Evolutionary conservation across 1,139 yeast species (phyloP).

Genomic region (Protomyces macrosporus): DNA sequence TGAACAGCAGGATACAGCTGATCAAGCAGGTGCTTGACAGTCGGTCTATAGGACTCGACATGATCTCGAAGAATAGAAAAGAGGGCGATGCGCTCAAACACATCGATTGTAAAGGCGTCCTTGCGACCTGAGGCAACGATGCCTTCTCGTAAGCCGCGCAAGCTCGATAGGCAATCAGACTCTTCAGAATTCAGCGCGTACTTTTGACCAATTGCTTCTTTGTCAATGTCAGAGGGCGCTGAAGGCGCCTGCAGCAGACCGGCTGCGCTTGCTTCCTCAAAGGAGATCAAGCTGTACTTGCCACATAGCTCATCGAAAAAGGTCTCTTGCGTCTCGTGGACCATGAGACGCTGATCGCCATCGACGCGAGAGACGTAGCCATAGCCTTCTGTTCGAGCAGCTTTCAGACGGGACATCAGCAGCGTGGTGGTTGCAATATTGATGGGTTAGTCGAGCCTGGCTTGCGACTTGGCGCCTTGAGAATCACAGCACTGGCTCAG

Average conservation of each 20-base stretch:
- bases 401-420: background rate
- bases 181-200: background rate
- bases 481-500: no score
- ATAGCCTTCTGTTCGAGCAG: conserved; percentile 20
- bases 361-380: conserved; percentile 32
- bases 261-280: background rate
- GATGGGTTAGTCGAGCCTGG: no score
- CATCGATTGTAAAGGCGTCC: conserved; percentile 26
- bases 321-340: conserved; percentile 28
- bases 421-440: background rate
- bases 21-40: conserved; percentile 31
- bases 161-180: conserved; percentile 12
- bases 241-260: background rate
- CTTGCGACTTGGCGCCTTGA: no score
- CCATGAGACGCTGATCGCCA: conserved; percentile 28
- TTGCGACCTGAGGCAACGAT: conserved; percentile 27
- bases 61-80: conserved; percentile 33
- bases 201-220: background rate
- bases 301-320: conserved; percentile 28
- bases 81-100: conserved; percentile 31
- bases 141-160: conserved; percentile 32
- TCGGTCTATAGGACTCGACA: conserved; percentile 32
- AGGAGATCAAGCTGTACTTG: background rate
- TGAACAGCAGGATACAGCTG: conserved; percentile 25
- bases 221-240: background rate